Evolutionary conservation across 1,284 basidiomycete genomes (phyloP), one percentile per base, ranked within the genome.

Genomic region (Sanghuangporus sanghuang): DNA sequence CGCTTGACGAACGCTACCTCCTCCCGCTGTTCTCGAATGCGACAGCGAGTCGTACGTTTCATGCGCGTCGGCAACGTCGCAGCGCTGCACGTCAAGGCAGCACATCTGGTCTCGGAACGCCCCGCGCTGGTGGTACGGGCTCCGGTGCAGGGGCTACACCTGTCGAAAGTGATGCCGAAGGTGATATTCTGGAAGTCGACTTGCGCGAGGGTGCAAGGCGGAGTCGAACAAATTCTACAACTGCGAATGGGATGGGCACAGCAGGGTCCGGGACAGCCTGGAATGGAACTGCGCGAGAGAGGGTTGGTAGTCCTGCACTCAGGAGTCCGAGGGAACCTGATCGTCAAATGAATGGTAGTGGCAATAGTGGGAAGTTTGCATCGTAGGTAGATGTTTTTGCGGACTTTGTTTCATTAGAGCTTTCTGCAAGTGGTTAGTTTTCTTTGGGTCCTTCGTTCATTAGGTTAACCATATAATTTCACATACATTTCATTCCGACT

Each of bases 11-110:
- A 75, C 84, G 95, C 65, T 99, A 98, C 74, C 80, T 99, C 16
- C 76, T 98, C 2, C 97, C 96, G 14, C 79, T 98, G 48, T 99
- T 99, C 78, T 95, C 92, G 63, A 98, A 98, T 73, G 91, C 91
- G 8, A 95, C 94, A 0, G 93, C 94, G 12, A 93, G 91, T 65
- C 81, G 93, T 67, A 88, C 90, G 62, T 94, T 94, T 80, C 88
- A 95, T 68, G 92, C 92, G 0, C 85, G 90, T 48, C 83, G 86
- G 64, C 88, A 87, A 2, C 79, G 85, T 46, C 77, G 86, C 62
- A 77, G 73, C 9, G 73, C 73, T n/a, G 42, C 59, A 14, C 42
- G 64, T 5, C 23, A 44, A 12, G 21, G 16, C 55, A 16, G 32
- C 50, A 23, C 50, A 23, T 8, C 42, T 23, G 39, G 42, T 6